phyloP scores from a whole-genome alignment of 2,329 filamentous ascomycete genomes.

The Xylaria multiplex region DNA sequence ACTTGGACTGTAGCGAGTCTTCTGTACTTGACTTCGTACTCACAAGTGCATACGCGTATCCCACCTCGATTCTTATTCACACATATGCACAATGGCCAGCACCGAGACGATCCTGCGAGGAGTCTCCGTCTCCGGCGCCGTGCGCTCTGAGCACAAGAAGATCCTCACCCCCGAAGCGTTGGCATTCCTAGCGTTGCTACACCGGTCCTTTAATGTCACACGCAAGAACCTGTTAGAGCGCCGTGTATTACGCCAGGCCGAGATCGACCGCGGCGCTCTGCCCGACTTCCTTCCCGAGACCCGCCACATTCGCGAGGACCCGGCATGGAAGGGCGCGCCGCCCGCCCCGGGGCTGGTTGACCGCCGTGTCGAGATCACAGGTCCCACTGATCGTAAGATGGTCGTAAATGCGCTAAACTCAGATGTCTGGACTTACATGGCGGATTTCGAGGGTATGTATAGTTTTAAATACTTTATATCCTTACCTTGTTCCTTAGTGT shows the following conservation, averaged over 20 bases:
- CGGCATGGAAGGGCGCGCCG: slow-evolving; percentile 90
- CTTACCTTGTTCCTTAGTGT: background rate
- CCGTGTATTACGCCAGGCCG: slow-evolving; percentile 85
- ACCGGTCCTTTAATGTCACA: slow-evolving; percentile 91
- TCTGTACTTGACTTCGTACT: background rate
- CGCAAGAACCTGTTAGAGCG: slow-evolving; percentile 90
- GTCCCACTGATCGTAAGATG: slow-evolving; percentile 98
- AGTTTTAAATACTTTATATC: slow-evolving; percentile 27
- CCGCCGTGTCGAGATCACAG: slow-evolving; percentile 95
- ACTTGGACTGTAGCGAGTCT: background rate
- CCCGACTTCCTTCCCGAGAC: slow-evolving; percentile 97
- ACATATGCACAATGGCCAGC: slow-evolving; percentile 66
- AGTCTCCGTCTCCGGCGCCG: slow-evolving; percentile 82
- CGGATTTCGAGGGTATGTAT: slow-evolving; percentile 91
- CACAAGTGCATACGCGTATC: slow-evolving; percentile 13
- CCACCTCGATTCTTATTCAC: background rate
- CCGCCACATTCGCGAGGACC: slow-evolving; percentile 91
- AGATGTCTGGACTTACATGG: slow-evolving; percentile 99
- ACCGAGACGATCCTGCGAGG: slow-evolving; percentile 84
- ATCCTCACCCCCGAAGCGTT: slow-evolving; percentile 91
- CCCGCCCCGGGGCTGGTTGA: slow-evolving; percentile 94
- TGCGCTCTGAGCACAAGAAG: slow-evolving; percentile 84
- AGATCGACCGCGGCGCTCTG: slow-evolving; percentile 88
- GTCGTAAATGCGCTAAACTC: slow-evolving; percentile 97
- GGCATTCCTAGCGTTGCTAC: slow-evolving; percentile 91